phyloP scores from a whole-genome alignment of 768 basidiomycete genomes.

The Coprinopsis cinerea region DNA sequence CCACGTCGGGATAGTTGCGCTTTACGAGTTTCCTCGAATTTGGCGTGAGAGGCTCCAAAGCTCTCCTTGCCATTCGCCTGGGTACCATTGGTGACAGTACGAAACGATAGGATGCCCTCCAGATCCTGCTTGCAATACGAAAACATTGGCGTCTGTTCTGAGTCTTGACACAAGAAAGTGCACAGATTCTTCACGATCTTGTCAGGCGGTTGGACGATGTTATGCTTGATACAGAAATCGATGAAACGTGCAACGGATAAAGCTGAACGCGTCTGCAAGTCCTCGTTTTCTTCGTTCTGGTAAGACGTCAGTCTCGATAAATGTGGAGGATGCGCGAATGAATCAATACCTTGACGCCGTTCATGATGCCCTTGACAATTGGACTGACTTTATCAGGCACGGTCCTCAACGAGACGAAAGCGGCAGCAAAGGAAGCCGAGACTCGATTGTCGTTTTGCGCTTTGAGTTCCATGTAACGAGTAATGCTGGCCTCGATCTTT shows the following conservation, averaged over 20 bases:
- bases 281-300: slow-evolving; percentile 82
- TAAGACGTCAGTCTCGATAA: slow-evolving; percentile 8
- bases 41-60: slow-evolving; percentile 30
- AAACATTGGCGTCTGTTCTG: slow-evolving; percentile 86
- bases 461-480: slow-evolving; percentile 78
- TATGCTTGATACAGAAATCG: slow-evolving; percentile 70
- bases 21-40: slow-evolving; percentile 51
- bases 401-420: slow-evolving; percentile 80
- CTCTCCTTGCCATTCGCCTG: slow-evolving; percentile 30
- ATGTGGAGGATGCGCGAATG: neutral
- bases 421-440: slow-evolving; percentile 84
- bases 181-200: slow-evolving; percentile 98
- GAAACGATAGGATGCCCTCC: slow-evolving; percentile 78
- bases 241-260: slow-evolving; percentile 83
- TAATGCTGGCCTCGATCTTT: slow-evolving; percentile 63
- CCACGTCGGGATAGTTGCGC: slow-evolving; percentile 78
- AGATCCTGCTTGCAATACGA: slow-evolving; percentile 51
- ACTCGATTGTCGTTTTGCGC: slow-evolving; percentile 82
- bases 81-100: slow-evolving; percentile 30
- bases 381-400: slow-evolving; percentile 94
- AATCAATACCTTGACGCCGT: slow-evolving; percentile 80
- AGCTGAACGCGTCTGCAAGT: slow-evolving; percentile 87
- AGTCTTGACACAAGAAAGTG: slow-evolving; percentile 93
- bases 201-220: slow-evolving; percentile 79
- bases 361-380: slow-evolving; percentile 95